Percentiles rank a stretch among this genome's conserved stretches.
phyloP scores from a whole-genome alignment of 176 grass and related monocot genomes.

The Eragrostis nindensis region DNA sequence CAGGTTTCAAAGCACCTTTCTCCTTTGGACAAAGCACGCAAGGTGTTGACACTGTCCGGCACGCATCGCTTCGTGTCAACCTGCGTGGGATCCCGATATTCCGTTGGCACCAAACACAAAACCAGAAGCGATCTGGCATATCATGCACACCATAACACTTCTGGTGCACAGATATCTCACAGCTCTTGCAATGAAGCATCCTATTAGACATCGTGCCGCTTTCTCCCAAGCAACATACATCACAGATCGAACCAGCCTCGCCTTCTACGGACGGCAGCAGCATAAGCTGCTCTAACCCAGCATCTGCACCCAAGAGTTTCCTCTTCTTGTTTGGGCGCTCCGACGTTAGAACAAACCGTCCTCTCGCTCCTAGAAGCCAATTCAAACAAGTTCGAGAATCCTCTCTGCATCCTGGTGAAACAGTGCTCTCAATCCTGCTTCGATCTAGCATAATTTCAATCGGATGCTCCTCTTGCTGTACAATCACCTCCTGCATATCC shows the following conservation, averaged over 20 bases:
- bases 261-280: conserved; percentile 50
- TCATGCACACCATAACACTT: conserved; percentile 97
- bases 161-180: conserved; percentile 80
- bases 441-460: conserved; percentile 44
- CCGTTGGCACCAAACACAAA: conserved; percentile 66
- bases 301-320: conserved; percentile 85
- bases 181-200: conserved; percentile 72
- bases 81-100: conserved; percentile 42
- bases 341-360: conserved; percentile 76
- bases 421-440: conserved; percentile 3
- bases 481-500: conserved; percentile 52
- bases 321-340: conserved; percentile 94
- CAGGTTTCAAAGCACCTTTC: conserved; percentile 78
- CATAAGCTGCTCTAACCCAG: conserved; percentile 75
- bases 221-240: conserved; percentile 72
- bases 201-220: conserved; percentile 52
- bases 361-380: conserved; percentile 63
- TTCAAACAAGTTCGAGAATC: conserved; percentile 2
- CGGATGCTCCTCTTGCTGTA: conserved; percentile 41
- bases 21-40: conserved; percentile 94
- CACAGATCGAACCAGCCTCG: conserved; percentile 56
- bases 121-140: conserved; percentile 59
- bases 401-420: neutral
- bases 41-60: conserved; percentile 36
- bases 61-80: conserved; percentile 48